phyloP scores from a whole-genome alignment of 306 rosid genomes.

The Prunus mongolica region DNA sequence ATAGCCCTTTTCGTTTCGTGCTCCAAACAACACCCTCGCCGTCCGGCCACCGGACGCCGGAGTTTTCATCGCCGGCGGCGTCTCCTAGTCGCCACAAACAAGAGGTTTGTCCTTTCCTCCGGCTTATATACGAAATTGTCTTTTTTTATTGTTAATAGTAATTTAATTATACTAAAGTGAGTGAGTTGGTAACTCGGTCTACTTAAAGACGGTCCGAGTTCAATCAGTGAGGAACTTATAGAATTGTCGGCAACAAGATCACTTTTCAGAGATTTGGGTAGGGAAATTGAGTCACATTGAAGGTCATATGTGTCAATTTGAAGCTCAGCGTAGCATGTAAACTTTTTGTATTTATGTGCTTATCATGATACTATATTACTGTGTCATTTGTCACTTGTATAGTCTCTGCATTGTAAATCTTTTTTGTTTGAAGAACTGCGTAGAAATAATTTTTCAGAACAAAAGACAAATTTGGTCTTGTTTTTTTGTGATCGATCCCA shows the following conservation, averaged over 20 bases:
- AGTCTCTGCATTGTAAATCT: conserved; percentile 21
- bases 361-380: conserved; percentile 30
- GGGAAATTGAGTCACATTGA: conserved; percentile 1
- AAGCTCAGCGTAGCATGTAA: not conserved
- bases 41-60: conserved; percentile 58
- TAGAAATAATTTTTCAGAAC: not conserved
- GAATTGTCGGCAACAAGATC: conserved; percentile 10
- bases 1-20: conserved; percentile 72
- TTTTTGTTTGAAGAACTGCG: not conserved
- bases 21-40: conserved; percentile 40
- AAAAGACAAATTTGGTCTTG: conserved; percentile 16
- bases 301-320: conserved; percentile 39
- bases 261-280: not conserved
- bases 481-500: conserved; percentile 28
- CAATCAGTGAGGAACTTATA: not conserved
- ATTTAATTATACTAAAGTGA: not conserved
- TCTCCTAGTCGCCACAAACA: conserved; percentile 49
- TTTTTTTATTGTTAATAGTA: not conserved
- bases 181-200: conserved; percentile 19
- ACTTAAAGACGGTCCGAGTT: conserved; percentile 3
- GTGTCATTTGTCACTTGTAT: conserved; percentile 22
- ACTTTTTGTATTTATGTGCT: conserved; percentile 4
- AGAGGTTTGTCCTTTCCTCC: conserved; percentile 45
- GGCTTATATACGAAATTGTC: not conserved
- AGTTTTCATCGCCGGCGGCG: conserved; percentile 48